Evolutionary conservation across 2,329 filamentous ascomycete species (phyloP).

Genomic region (Paraphaeosphaeria sporulosa): DNA sequence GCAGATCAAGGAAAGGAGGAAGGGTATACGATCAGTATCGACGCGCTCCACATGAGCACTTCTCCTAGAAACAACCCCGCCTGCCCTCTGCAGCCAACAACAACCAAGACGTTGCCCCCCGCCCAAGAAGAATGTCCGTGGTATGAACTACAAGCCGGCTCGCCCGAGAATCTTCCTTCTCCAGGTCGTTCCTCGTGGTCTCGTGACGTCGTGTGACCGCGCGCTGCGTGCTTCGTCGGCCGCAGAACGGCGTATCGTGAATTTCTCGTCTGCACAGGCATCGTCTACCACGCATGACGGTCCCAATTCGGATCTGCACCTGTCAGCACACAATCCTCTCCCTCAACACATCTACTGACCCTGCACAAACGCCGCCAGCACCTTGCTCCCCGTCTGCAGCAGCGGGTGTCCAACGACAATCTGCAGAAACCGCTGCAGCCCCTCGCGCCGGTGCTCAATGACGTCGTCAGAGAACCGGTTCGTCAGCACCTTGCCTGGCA

Average conservation of each 20-base stretch:
- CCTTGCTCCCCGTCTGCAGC: conserved; percentile 96
- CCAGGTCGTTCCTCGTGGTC: conserved; percentile 19
- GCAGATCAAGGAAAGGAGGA: conserved; percentile 6
- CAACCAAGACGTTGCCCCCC: conserved; percentile 1
- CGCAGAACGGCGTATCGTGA: not conserved
- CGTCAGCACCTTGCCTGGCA: conserved; percentile 97
- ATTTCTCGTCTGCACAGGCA: not conserved
- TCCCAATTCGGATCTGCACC: conserved; percentile 83
- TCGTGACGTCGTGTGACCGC: conserved; percentile 26
- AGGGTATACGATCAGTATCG: conserved; percentile 15
- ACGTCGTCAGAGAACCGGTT: conserved; percentile 98
- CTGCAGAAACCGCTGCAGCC: conserved; percentile 93
- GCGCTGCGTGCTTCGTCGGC: conserved; percentile 1
- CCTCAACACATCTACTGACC: conserved; percentile 61
- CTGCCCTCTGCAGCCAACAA: conserved; percentile 4
- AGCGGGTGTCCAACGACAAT: conserved; percentile 97
- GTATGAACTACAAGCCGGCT: conserved; percentile 3
- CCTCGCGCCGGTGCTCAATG: conserved; percentile 91
- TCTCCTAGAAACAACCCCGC: not conserved
- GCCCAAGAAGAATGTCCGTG: conserved; percentile 13
- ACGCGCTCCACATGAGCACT: not conserved
- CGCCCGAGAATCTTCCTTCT: conserved; percentile 1
- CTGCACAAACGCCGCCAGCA: conserved; percentile 94
- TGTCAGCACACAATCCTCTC: conserved; percentile 21
- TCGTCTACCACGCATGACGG: conserved; percentile 53